phyloP scores from a whole-genome alignment of 805 yeast species.

The Candida dendrica region DNA sequence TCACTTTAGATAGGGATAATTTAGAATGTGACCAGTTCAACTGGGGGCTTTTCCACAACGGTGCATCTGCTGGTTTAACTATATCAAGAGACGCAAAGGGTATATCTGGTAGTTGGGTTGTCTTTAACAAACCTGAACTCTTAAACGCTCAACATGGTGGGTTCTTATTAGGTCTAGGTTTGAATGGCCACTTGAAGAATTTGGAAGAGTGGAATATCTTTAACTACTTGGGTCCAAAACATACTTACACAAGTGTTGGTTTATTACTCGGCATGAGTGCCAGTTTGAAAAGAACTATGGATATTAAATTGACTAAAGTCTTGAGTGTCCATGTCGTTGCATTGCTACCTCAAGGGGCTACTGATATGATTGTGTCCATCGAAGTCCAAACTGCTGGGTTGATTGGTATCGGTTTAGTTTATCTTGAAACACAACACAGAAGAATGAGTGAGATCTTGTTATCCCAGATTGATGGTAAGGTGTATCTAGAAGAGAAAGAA shows the following conservation, averaged over 20 bases:
- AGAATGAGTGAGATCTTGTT: constrained; percentile 77
- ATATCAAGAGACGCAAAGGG: constrained; percentile 63
- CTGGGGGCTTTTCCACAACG: constrained; percentile 92
- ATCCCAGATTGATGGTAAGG: constrained; percentile 55
- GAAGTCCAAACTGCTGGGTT: constrained; percentile 89
- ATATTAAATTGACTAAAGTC: constrained; percentile 81
- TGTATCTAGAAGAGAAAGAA: constrained; percentile 44
- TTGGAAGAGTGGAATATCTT: constrained; percentile 96
- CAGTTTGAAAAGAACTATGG: constrained; percentile 75
- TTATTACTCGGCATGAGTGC: constrained; percentile 89
- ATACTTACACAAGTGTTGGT: constrained; percentile 78
- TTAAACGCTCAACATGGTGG: constrained; percentile 89
- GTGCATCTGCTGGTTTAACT: constrained; percentile 80
- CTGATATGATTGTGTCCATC: constrained; percentile 75
- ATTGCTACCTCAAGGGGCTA: constrained; percentile 82
- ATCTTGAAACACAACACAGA: constrained; percentile 70
- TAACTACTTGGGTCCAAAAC: constrained; percentile 86
- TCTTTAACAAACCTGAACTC: constrained; percentile 68
- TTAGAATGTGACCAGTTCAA: constrained; percentile 42
- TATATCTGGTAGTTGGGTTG: constrained; percentile 86
- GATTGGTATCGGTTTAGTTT: constrained; percentile 82
- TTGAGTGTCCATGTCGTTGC: constrained; percentile 91
- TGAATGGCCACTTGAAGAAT: constrained; percentile 77
- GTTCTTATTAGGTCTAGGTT: constrained; percentile 82
- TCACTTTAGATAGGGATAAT: constrained; percentile 48